Evolutionary conservation across 2,329 filamentous ascomycete species (phyloP), one percentile per base, ranked within the genome.

Genomic region (Drechslera avenae): DNA sequence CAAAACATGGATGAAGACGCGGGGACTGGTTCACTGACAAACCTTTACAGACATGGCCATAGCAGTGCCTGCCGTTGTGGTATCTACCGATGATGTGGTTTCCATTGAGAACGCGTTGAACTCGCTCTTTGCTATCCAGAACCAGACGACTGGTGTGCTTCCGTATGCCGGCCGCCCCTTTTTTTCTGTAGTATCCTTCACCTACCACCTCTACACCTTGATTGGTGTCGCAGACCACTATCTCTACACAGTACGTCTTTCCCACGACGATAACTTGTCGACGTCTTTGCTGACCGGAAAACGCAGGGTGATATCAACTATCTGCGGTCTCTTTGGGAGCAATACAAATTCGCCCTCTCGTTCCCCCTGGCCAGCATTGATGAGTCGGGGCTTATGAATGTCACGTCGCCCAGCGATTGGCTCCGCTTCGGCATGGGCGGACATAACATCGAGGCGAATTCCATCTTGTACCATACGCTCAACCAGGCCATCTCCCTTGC

Each of bases 161-260:
- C 81, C 81, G 0, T 83, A 81, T 52, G 81, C 78, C 4, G 80
- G 80, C 1, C 67, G 71, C 7, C 79, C 79, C 0, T 77, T 78
- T 47, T 64, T 56, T 5, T 53, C 66, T 4, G 59, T 67, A 1
- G 67, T 73, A 31, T 79, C 77, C 9, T 81, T 80, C 53, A 85
- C 83, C 0, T 86, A 86, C 56, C 83, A 86, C 54, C 61, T 81
- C 0, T 79, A 80, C 57, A 78, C 73, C 2, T 55, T 81, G 31
- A 75, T 79, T 18, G 78, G 76, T 8, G 67, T 78, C 0, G 71
- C 74, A 1, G 75, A 79, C 52, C 75, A 78, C 50, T 79, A 77
- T 49, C 63, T 73, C 1, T 78, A 74, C 52, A 76, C 75, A 5
- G 67, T 68, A 59, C 49, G 57, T 31, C 7, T n/a, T 16, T n/a